Evolutionary conservation across 1,284 basidiomycete species (phyloP).

Genomic region (Ceratobasidium sp.): DNA sequence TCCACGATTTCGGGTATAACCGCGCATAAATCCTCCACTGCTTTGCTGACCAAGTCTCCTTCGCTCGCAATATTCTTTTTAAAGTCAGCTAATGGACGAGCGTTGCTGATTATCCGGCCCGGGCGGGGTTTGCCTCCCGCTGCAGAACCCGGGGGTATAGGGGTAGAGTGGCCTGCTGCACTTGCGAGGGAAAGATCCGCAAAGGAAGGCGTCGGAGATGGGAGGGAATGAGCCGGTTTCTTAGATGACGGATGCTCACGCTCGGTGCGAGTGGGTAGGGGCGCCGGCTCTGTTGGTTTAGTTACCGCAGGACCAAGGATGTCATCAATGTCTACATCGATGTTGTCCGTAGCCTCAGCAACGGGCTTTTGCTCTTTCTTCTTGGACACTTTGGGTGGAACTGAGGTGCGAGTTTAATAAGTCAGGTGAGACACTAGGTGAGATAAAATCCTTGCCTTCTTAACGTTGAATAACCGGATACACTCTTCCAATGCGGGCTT

Average conservation of each 20-base stretch:
- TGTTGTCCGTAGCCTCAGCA: conserved; percentile 64
- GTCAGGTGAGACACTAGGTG: background rate
- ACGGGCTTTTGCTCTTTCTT: conserved; percentile 62
- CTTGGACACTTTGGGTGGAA: conserved; percentile 60
- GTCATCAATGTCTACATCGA: conserved; percentile 55
- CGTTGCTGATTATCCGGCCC: conserved; percentile 63
- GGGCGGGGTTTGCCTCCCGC: conserved; percentile 34
- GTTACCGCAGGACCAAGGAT: conserved; percentile 55
- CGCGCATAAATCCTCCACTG: conserved; percentile 74
- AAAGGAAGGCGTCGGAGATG: conserved; percentile 7
- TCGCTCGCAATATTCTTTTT: conserved; percentile 60
- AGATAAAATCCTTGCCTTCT: conserved; percentile 59
- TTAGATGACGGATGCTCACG: conserved; percentile 2
- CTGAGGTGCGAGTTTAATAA: conserved; percentile 48
- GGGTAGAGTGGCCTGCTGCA: conserved; percentile 2
- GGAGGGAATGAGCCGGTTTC: conserved; percentile 1
- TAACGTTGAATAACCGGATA: conserved; percentile 72
- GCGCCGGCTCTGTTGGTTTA: background rate
- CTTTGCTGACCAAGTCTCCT: conserved; percentile 81
- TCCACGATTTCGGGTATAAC: conserved; percentile 75
- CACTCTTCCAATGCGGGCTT: conserved; percentile 64
- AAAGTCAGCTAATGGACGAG: conserved; percentile 79
- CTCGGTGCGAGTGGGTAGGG: background rate
- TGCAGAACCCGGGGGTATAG: conserved; percentile 50
- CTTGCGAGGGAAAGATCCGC: background rate